phyloP scores from a whole-genome alignment of 1,139 yeast genomes.

The Geotrichum klebahnii region DNA sequence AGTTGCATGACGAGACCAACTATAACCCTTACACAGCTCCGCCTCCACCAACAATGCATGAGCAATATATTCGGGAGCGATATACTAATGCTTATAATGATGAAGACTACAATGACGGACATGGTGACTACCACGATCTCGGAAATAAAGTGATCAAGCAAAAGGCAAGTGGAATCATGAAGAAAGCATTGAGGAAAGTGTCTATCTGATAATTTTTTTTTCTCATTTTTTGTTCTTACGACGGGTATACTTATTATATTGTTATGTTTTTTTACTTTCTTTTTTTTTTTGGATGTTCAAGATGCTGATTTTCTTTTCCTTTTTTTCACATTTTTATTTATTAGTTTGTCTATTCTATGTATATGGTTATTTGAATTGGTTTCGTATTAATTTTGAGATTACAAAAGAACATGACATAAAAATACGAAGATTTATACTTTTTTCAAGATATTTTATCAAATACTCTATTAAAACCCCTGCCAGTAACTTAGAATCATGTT shows the following conservation, averaged over 20 bases:
- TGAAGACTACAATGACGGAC: background rate
- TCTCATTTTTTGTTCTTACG: background rate
- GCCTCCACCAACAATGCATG: constrained; percentile 12
- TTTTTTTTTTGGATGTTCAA: background rate
- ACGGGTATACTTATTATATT: background rate
- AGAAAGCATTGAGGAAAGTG: constrained; percentile 9
- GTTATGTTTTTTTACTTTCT: background rate
- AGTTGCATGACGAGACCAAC: background rate
- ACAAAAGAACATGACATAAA: too few species aligned
- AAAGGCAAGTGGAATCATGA: constrained; percentile 4
- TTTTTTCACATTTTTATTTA: background rate
- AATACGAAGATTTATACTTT: too few species aligned
- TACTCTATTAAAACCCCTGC: too few species aligned
- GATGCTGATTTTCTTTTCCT: background rate
- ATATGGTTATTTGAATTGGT: too few species aligned
- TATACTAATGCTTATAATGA: background rate
- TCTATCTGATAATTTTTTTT: background rate
- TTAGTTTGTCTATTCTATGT: background rate
- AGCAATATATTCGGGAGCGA: constrained; percentile 6
- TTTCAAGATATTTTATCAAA: too few species aligned
- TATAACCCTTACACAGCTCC: constrained; percentile 4
- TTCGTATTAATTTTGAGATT: too few species aligned
- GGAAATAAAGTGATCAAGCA: background rate
- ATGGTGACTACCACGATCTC: background rate
- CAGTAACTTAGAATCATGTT: too few species aligned